Evolutionary conservation across 768 basidiomycete genomes (phyloP), one percentile per base, ranked within the genome.

Genomic region (Amanita phalloides): DNA sequence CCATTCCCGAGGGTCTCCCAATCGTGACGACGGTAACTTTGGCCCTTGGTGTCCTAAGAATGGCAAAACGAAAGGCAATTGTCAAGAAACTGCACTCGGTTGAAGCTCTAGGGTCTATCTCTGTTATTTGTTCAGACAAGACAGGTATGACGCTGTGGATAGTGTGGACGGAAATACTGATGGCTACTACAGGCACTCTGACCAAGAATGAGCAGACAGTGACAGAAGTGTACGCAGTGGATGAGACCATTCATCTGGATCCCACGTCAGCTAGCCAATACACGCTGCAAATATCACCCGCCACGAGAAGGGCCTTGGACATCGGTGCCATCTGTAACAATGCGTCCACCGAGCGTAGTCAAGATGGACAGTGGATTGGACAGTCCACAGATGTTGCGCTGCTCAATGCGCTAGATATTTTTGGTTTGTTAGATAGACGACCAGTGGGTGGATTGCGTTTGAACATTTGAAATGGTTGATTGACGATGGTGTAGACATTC

Each of bases 91-190:
- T 97, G 41, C 95, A 93, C 56, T 92, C 90, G 2, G 94, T 98
- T 2, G 94, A 98, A 65, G 82, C 92, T 0, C 71, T 98, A 2
- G 94, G 94, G 2, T 90, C 88, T 2, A 90, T 97, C 10, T 92
- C 88, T n/a, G 94, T 98, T 7, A 94, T 98, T 55, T 98, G 94
- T 62, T 92, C 92, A 3, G 94, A 97, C 68, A 98, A 97, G 68
- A 97, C 95, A 42, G 93, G 90, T 82, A 57, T 47, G 75, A 20
- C 30, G 21, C 6, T 32, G 57, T 8, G 10, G 33, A 33, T 4
- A 45, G 23, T 6, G 41, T 41, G 6, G 37, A 20, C 26, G 3
- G 11, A 17, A 21, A 45, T 48, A 57, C 56, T 6, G 51, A 37
- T 23, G 50, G 14, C 48, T 47, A 25, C 33, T 76, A n/a, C 17